Evolutionary conservation across 139 green algal species (phyloP), one percentile per base, ranked within the genome.

Genomic region (Tetradesmus obliquus): DNA sequence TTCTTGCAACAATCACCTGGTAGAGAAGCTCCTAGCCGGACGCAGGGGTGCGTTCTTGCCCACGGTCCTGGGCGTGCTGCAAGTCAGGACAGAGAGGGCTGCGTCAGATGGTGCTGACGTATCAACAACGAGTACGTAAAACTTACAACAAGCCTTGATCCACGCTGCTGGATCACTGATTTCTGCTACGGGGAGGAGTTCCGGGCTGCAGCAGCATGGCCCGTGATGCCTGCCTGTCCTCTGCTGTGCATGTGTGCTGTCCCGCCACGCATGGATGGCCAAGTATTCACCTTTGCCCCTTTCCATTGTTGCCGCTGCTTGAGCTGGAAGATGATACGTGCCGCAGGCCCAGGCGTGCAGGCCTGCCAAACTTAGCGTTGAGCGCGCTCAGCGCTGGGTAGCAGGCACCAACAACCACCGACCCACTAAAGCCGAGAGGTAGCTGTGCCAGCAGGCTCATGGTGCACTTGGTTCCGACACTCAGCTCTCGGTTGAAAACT

Each of bases 401-500:
- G 82, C 22, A 55, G 19, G 82, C 82, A 87, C 82, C 82, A 87
- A 57, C 54, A 72, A 87, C 22, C 24, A 87, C 54, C 24, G 82
- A 72, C 12, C 54, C 15, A 17, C 82, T 57, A 51, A 87, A 19
- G 15, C 54, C 54, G n/a, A 87, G 54, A 71, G 82, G 82, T 54
- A 87, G 17, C 82, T 87, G 82, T 71, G 82, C 15, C 53, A 87
- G 17, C 10, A 87, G 82, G 54, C 82, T 87, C 82, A 87, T 87
- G 82, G 5, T 71, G 60, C 60, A 20, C 60, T 71, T 71, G 60
- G 8, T 71, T 71, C 60, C 60, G 60, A 71, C 60, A 71, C 60
- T 71, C 7, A 19, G 19, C 60, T 20, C 60, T 71, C 60, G 19
- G 60, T 71, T 71, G 60, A 71, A 71, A 71, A 71, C 60, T 71